phyloP scores from a whole-genome alignment of 441 rosid genomes.

The Pelargonium fulgidum region DNA sequence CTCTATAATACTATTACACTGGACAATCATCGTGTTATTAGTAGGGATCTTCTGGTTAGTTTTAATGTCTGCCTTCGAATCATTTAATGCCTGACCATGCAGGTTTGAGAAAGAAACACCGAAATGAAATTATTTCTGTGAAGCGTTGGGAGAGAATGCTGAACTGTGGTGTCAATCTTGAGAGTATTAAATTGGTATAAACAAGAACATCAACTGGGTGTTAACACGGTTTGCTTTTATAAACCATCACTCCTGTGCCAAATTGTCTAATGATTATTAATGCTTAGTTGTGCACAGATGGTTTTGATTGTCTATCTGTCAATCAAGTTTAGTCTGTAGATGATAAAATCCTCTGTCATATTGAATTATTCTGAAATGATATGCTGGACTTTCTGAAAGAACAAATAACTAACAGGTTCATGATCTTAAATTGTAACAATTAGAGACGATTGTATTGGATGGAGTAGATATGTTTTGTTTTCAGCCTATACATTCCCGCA shows the following conservation, averaged over 20 bases:
- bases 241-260: neutral
- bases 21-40: neutral
- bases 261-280: neutral
- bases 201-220: neutral
- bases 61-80: no score
- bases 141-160: constrained; percentile 76
- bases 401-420: constrained; percentile 11
- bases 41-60: no score
- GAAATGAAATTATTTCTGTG: constrained; percentile 64
- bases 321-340: neutral
- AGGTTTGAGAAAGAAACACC: constrained; percentile 78
- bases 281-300: no score
- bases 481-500: constrained; percentile 73
- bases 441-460: constrained; percentile 63
- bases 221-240: neutral
- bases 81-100: constrained; percentile 16
- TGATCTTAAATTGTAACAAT: constrained; percentile 33
- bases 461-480: constrained; percentile 55
- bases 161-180: constrained; percentile 69
- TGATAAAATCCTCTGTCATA: neutral
- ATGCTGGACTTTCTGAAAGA: neutral
- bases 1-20: neutral
- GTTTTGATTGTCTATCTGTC: no score
- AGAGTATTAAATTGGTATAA: constrained; percentile 54
- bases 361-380: neutral